A percentile compares a stretch with the other conserved stretches of the same genome.
phyloP scores from a whole-genome alignment of 75 land plant species.

The Cunninghamia lanceolata region DNA sequence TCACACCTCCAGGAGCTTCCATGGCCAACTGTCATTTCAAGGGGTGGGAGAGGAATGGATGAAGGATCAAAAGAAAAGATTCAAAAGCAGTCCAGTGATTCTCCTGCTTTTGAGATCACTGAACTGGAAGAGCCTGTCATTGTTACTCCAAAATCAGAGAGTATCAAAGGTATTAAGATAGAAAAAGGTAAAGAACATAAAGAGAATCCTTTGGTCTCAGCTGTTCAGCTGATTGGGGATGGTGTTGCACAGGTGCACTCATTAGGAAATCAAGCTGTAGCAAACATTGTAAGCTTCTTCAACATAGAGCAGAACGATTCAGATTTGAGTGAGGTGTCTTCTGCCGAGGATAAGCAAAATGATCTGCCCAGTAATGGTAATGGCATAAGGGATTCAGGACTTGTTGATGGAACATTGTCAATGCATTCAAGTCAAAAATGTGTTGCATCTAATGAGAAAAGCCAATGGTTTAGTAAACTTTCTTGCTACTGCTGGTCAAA shows the following conservation, averaged over 20 bases:
- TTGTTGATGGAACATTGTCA: slow-evolving; percentile 40
- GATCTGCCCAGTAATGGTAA: slow-evolving; percentile 35
- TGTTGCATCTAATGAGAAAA: slow-evolving; percentile 22
- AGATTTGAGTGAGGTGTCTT: slow-evolving; percentile 51
- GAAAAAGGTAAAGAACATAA: slow-evolving; percentile 19
- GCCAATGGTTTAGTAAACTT: slow-evolving; percentile 59
- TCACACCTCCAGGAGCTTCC: neutral
- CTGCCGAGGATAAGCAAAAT: slow-evolving; percentile 48
- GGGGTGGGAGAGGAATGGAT: neutral
- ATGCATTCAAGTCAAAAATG: slow-evolving; percentile 29
- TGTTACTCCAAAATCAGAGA: slow-evolving; percentile 4
- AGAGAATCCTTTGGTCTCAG: slow-evolving; percentile 56
- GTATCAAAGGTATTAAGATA: neutral
- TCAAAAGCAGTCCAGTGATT: slow-evolving; percentile 6
- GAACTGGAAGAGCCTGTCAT: slow-evolving; percentile 31
- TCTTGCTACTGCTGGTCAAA: slow-evolving; percentile 58
- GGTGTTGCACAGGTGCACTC: slow-evolving; percentile 93
- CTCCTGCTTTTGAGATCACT: slow-evolving; percentile 47
- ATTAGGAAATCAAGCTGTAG: slow-evolving; percentile 92
- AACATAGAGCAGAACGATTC: slow-evolving; percentile 66
- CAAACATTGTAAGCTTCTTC: slow-evolving; percentile 72
- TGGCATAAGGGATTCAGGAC: neutral
- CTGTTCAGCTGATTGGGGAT: slow-evolving; percentile 85
- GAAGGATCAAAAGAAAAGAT: slow-evolving; percentile 20
- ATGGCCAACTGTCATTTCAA: neutral